Base-by-base conservation (phyloP, 1,284 basidiomycete genomes). In the Fistulinella cinereoalba region DNA sequence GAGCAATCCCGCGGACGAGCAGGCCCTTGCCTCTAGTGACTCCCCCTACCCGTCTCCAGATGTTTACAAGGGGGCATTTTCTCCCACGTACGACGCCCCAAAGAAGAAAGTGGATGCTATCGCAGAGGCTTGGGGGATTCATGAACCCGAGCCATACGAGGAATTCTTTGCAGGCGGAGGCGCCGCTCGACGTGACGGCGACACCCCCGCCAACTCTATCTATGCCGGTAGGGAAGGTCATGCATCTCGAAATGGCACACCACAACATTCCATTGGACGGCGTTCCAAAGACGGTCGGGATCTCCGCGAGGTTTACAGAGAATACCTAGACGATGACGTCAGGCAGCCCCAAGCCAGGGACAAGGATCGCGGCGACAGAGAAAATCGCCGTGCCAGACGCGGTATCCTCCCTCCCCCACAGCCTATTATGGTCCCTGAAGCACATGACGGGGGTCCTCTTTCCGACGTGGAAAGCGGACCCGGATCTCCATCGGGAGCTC, bases 81-180 rank as follows among this genome's bases (percentile, higher is more conserved):
- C 72, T 53, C 64, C 71, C 32, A 70, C 79, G 47, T 75, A 76
- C 53, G 73, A 79, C 42, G 73, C 79, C 52, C 75, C 76, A 13
- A 83, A 83, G 46, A 86, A 85, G 76, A 84, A 86, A 57, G 81
- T 87, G 22, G 86, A 90, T 56, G 85, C 83, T 38, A 82, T 89
- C 50, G 86, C 86, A 38, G 87, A 90, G 67, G 89, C 89, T 1
- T 92, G 89, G 87, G 88, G 88, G 29, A 88, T 88, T 39, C 88
- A 90, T 58, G 88, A 91, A 58, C 88, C 88, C 11, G 89, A 92
- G 63, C 89, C 88, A 2, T 92, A 79, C 57, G 88, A 92, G 60
- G 89, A 92, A 59, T 92, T 92, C 61, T 87, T 80, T 51, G 88
- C 88, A 9, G 86, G 83, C n/a, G 80, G 82, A 50, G 77, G 77